These are phyloP conservation scores for Arthrobotrys musiformis DNA, from an alignment of 2,329 filamentous ascomycete species.

Conservation along the genomic window DNA sequence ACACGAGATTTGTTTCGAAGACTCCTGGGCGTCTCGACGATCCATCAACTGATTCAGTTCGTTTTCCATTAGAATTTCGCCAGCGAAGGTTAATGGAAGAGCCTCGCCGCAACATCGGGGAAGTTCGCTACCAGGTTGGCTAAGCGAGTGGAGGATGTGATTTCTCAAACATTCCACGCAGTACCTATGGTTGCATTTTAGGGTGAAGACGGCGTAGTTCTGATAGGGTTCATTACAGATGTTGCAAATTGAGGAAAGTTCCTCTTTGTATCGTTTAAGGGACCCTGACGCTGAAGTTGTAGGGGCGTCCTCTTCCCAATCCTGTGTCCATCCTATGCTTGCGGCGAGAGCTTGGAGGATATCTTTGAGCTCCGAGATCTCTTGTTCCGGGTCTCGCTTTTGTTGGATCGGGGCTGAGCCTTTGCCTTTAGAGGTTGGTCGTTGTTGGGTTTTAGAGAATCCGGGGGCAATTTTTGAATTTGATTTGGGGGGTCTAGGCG, in stretches of 20 bases:
- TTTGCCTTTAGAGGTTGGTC: conserved; percentile 7
- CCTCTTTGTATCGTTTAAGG: conserved; percentile 40
- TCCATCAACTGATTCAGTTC: conserved; percentile 43
- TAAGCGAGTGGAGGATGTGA: conserved; percentile 39
- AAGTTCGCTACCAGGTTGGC: conserved; percentile 30
- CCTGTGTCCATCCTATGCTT: conserved; percentile 31
- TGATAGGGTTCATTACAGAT: conserved; percentile 45
- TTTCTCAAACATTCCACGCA: conserved; percentile 49
- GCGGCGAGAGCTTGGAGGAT: conserved; percentile 42
- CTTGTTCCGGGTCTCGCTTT: conserved; percentile 24
- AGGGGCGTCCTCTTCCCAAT: conserved; percentile 40
- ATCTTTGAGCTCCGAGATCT: conserved; percentile 49
- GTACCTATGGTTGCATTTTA: conserved; percentile 42
- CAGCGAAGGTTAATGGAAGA: conserved; percentile 34
- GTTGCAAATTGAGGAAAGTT: conserved; percentile 41
- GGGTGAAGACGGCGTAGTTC: conserved; percentile 40
- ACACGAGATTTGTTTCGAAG: conserved; percentile 43
- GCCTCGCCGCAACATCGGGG: conserved; percentile 48
- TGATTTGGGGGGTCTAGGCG: neutral
- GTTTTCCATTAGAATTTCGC: conserved; percentile 46
- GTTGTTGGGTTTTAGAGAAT: neutral
- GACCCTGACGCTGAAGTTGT: conserved; percentile 37
- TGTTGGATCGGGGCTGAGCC: neutral
- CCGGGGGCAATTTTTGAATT: neutral
- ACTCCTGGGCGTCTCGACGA: conserved; percentile 33